Evolutionary conservation across 2,329 filamentous ascomycete species (phyloP), one percentile per base, ranked within the genome.

Genomic region (Graphiopsis chlorocephala): DNA sequence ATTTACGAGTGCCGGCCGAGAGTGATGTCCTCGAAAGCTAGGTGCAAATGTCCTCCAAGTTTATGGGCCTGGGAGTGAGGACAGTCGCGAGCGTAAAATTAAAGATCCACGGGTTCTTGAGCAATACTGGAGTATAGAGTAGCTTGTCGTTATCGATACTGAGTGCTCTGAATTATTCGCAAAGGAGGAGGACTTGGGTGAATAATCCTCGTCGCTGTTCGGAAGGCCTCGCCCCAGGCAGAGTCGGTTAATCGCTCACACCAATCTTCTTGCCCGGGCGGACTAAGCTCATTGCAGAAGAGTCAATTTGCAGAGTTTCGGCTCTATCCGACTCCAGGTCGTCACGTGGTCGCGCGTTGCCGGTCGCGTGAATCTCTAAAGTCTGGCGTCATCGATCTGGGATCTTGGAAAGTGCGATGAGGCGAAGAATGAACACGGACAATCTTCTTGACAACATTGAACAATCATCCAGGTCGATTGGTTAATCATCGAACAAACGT

Each of bases 171-270:
- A 4, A 12, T 20, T 45, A 45, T 45, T 45, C 23, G 38, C 38
- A 45, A 45, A 20, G n/a, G 25, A 38, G n/a, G 15, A 55, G 33
- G 35, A 17, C 31, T 26, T 52, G 29, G 29, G 29, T 35, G 29
- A 38, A 61, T 38, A 52, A 61, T 61, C 47, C 12, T 29, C 59
- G 28, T 61, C 50, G 50, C 50, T 17, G 17, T 29, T 53, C 38
- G 50, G 50, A 29, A 31, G 26, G 50, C 50, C 38, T 45, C 38
- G 38, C 38, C 38, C 38, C n/a, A n/a, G n/a, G n/a, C n/a, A n/a
- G n/a, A n/a, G n/a, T n/a, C n/a, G n/a, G n/a, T n/a, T n/a, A n/a
- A n/a, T n/a, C n/a, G n/a, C n/a, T n/a, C n/a, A n/a, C n/a, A n/a
- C n/a, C n/a, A n/a, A n/a, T n/a, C 48, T 50, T 6, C 33, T 4